These are phyloP conservation scores for Fagopyrum esculentum DNA, from an alignment of 148 eudicot genomes.

Conservation along the genomic window DNA sequence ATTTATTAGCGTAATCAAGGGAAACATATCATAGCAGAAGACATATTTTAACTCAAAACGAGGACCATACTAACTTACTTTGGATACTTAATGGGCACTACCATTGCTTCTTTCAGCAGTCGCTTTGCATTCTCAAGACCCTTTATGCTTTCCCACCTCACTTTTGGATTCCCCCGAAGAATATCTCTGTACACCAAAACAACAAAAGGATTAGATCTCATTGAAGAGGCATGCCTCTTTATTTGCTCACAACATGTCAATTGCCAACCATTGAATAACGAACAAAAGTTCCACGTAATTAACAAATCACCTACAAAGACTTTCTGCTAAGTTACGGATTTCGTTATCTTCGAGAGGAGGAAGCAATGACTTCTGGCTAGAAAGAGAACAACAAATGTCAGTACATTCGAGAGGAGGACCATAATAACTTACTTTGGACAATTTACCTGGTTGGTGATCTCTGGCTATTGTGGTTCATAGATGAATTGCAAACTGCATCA, in stretches of 20 bases:
- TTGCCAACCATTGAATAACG: not conserved
- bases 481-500: constrained; percentile 31
- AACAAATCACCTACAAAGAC: constrained; percentile 67
- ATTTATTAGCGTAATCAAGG: not conserved
- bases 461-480: constrained; percentile 33
- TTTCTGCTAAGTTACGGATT: constrained; percentile 84
- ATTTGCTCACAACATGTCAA: not conserved
- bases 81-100: constrained; percentile 99
- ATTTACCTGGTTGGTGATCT: constrained; percentile 55
- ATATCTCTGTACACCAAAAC: constrained; percentile 49
- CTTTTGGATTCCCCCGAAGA: constrained; percentile 82
- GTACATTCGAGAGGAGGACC: constrained; percentile 3
- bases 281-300: constrained; percentile 1
- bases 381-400: constrained; percentile 24
- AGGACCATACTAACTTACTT: constrained; percentile 37
- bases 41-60: not conserved
- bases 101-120: constrained; percentile 97
- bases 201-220: not conserved
- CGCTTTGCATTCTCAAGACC: constrained; percentile 92
- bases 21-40: not conserved
- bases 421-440: too few species aligned
- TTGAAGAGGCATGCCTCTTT: not conserved
- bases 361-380: constrained; percentile 84
- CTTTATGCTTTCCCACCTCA: constrained; percentile 90
- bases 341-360: constrained; percentile 92